Base-by-base conservation (phyloP, 495 filamentous ascomycete genomes). In the Lepidopterella palustris region DNA sequence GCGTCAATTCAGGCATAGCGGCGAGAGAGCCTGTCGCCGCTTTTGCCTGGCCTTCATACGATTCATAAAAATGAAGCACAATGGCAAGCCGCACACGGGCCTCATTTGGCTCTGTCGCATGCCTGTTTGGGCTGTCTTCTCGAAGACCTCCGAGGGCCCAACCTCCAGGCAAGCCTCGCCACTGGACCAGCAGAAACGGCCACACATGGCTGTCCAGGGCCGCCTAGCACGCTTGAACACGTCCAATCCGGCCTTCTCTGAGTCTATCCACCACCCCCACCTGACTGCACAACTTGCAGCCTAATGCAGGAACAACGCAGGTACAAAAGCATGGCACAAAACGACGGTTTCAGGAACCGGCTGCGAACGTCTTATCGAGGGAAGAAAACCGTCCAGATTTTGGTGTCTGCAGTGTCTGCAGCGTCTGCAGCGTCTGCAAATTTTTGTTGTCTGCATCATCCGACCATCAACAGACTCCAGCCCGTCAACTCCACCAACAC, bases 291-390 rank as follows among this genome's bases (percentile, higher is more conserved):
- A 42, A 42, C 35, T 42, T 11, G 13, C 13, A 13, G 13, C 18
- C 35, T 68, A 62, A 64, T 68, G 65, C 65, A 68, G 65, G 65
- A 57, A 68, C 65, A 52, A 23, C 42, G 65, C 65, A 68, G 65
- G 65, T 39, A 68, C 65, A 32, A 28, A 3, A 28, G 13, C 3
- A 2, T 15, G 4, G 1, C 11, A 3, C 15, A 11, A 24, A 28
- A n/a, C 47, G 47, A 51, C 3, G 26, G 47, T 51, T 51, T 51
- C 47, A 51, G 23, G 47, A 51, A 28, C 21, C 26, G 26, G 26
- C 21, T 13, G 47, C 47, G 47, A 51, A 24, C 21, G 13, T 11
- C 47, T 24, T 25, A 51, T 51, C 26, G 23, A 51, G 47, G 24
- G 13, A 28, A 51, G 13, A 18, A 51, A 4, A 51, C 3, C 13